Percentiles rank a stretch among this genome's conserved stretches.
Conservation (phyloP, 2,329 filamentous ascomycete genomes). For the Fusarium albosuccineum region DNA sequence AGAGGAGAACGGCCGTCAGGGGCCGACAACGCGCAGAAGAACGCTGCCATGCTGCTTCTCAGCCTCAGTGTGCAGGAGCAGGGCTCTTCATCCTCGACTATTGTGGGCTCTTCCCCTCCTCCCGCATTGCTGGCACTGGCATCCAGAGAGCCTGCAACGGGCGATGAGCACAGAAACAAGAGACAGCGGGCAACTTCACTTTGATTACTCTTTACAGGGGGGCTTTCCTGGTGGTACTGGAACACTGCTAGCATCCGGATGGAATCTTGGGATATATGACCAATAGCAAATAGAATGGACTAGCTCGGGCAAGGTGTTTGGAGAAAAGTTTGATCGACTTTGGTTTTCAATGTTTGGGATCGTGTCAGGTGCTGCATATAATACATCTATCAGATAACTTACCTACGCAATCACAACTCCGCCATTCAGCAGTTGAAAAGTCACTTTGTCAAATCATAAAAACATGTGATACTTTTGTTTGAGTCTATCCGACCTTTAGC, state of each 20-base stretch:
- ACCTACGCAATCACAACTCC: conserved; percentile 21
- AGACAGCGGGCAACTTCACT: conserved; percentile 37
- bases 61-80: conserved; percentile 34
- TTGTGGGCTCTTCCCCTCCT: background rate
- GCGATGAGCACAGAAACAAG: conserved; percentile 41
- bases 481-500: conserved; percentile 10
- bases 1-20: background rate
- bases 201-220: conserved; percentile 10
- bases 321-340: conserved; percentile 12
- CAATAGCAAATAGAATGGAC: conserved; percentile 38
- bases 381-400: background rate
- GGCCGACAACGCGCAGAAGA: conserved; percentile 32
- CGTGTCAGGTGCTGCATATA: conserved; percentile 13
- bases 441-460: conserved; percentile 23
- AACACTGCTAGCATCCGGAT: background rate
- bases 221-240: too few species aligned
- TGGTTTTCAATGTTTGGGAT: background rate
- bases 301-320: conserved; percentile 19
- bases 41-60: conserved; percentile 43
- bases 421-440: conserved; percentile 7
- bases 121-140: background rate
- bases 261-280: conserved; percentile 26
- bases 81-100: background rate
- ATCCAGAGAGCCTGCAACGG: background rate
- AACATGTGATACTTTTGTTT: conserved; percentile 21